These are phyloP conservation scores for Tetrapisispora pingtungensis DNA, from an alignment of 805 yeast genomes.

Conservation along the genomic window DNA sequence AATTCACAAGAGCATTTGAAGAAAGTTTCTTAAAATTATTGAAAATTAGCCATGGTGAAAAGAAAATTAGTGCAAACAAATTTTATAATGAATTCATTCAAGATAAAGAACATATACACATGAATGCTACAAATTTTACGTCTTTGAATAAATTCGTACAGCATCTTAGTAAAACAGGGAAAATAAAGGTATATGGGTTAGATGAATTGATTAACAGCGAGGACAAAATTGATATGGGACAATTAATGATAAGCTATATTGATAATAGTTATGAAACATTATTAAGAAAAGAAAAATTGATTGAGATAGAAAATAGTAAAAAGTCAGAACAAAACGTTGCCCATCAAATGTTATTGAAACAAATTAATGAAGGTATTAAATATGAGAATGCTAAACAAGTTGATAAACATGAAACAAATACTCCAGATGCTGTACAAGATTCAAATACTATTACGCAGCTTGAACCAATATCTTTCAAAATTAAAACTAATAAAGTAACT, in stretches of 20 bases:
- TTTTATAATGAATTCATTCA: slow-evolving; percentile 85
- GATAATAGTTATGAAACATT: slow-evolving; percentile 45
- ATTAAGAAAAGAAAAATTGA: slow-evolving; percentile 31
- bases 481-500: neutral
- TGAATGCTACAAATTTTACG: slow-evolving; percentile 80
- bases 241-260: slow-evolving; percentile 40
- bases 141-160: slow-evolving; percentile 60
- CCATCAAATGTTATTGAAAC: slow-evolving; percentile 37
- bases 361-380: slow-evolving; percentile 33
- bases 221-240: slow-evolving; percentile 27
- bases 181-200: slow-evolving; percentile 40
- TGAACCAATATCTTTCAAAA: neutral
- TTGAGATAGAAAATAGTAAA: slow-evolving; percentile 30
- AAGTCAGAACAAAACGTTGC: slow-evolving; percentile 39
- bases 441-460: no score
- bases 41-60: slow-evolving; percentile 68
- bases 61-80: slow-evolving; percentile 65
- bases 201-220: slow-evolving; percentile 30
- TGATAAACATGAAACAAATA: neutral
- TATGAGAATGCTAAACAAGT: neutral
- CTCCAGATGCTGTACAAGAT: no score
- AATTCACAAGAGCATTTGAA: slow-evolving; percentile 52
- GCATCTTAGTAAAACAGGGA: slow-evolving; percentile 46
- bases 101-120: slow-evolving; percentile 76
- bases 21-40: slow-evolving; percentile 55